Evolutionary conservation across 2,329 filamentous ascomycete species (phyloP).

Genomic region (Clonostachys rhizophaga): DNA sequence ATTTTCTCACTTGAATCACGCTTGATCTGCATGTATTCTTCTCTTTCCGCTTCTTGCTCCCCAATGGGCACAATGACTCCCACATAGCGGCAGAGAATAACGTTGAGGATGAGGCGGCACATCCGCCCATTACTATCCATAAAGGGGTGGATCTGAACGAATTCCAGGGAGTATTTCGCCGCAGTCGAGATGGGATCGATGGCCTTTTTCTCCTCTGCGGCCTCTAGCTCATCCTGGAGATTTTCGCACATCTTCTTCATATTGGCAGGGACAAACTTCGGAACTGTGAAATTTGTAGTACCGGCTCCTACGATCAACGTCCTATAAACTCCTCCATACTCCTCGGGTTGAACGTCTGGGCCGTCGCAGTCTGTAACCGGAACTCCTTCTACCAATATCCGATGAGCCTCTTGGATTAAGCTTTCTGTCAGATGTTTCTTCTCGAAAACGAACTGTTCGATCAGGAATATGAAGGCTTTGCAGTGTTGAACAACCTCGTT

Average conservation of each 20-base stretch:
- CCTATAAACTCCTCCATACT: constrained; percentile 17
- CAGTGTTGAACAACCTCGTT: constrained; percentile 13
- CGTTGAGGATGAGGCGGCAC: constrained; percentile 28
- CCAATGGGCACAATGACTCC: constrained; percentile 12
- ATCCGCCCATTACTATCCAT: constrained; percentile 29
- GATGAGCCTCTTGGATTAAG: constrained; percentile 10
- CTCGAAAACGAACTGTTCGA: constrained; percentile 4
- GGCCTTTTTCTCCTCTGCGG: background rate
- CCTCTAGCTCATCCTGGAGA: constrained; percentile 8
- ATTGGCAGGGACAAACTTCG: constrained; percentile 11
- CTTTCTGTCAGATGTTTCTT: constrained; percentile 7
- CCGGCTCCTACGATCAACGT: constrained; percentile 13
- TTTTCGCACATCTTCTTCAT: constrained; percentile 17
- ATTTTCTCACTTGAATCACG: constrained; percentile 1
- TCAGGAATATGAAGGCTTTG: constrained; percentile 10
- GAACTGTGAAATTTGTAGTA: constrained; percentile 15
- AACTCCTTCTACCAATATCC: constrained; percentile 6
- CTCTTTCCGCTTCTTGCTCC: constrained; percentile 8
- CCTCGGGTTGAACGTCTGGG: background rate
- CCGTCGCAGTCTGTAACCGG: constrained; percentile 2
- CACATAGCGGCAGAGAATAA: constrained; percentile 20
- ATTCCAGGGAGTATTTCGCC: constrained; percentile 15
- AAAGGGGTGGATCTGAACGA: constrained; percentile 32
- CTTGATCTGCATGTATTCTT: constrained; percentile 9
- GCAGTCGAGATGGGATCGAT: constrained; percentile 21